phyloP scores from a whole-genome alignment of 306 rosid species.

The Acacia acuminata region DNA sequence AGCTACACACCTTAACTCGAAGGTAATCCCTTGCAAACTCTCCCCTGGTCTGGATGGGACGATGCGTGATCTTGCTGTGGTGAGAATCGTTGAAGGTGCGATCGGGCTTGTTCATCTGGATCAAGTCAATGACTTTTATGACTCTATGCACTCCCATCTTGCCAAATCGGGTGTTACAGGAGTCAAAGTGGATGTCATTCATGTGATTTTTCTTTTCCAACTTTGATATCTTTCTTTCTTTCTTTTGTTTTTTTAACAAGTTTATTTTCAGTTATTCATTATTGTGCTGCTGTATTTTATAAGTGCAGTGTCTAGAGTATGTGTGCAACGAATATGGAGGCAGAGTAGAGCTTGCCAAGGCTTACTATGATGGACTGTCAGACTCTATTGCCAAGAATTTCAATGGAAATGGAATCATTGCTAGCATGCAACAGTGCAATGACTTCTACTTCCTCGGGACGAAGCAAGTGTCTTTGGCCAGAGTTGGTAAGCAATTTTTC shows the following conservation, averaged over 20 bases:
- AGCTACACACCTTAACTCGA: conserved; percentile 59
- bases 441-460: conserved; percentile 94
- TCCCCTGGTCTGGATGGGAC: conserved; percentile 82
- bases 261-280: not conserved
- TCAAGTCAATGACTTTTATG: conserved; percentile 64
- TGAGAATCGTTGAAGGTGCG: conserved; percentile 62
- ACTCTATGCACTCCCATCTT: conserved; percentile 86
- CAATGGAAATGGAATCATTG: conserved; percentile 73
- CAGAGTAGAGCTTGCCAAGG: conserved; percentile 83
- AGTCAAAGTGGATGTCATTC: conserved; percentile 86
- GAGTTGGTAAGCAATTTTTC: conserved; percentile 68
- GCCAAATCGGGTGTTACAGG: conserved; percentile 74
- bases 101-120: conserved; percentile 81
- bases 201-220: conserved; percentile 47
- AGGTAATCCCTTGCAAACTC: conserved; percentile 59
- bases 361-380: conserved; percentile 71
- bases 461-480: conserved; percentile 64
- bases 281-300: not conserved
- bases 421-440: conserved; percentile 98
- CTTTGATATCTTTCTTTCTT: not conserved
- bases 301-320: conserved; percentile 65
- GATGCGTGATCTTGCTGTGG: conserved; percentile 86
- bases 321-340: conserved; percentile 79
- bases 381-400: conserved; percentile 70
- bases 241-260: not conserved